Base-by-base conservation (phyloP, 202 grass and related monocot genomes). In the Zoysia matrella region DNA sequence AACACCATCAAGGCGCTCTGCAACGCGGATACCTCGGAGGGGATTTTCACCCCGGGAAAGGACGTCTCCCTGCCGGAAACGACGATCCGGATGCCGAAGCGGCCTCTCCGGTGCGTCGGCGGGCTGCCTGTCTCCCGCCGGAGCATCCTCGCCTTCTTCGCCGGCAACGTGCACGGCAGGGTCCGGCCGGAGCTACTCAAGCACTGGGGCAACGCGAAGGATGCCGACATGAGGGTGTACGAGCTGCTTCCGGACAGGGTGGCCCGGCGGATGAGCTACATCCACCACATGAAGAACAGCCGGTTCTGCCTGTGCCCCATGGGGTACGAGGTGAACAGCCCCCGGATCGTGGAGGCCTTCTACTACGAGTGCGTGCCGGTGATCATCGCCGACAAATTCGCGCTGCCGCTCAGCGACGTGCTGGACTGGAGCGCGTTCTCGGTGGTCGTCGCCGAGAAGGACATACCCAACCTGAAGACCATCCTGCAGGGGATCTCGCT, bases 271-370 rank as follows among this genome's bases (percentile, higher is more conserved):
- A 98, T 93, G 95, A 89, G 40, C 76, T 98, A 95, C 77, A 87
- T 95, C 18, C 86, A 95, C 56, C 95, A 95, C 89, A 95, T 98
- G 95, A 95, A 94, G 86, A 89, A 80, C 49, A 95, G 90, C 87
- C 88, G 83, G 61, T 95, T 95, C 80, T 93, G 95, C 80, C 85
- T 98, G 11, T 98, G 95, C 67, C 95, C 95, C 47, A 93, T 98
- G 96, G 96, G 96, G 66, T 90, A 83, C 64, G 96, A 98, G 78
- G 96, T 98, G 80, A 98, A 98, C 86, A 95, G 96, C 86, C 92
- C 96, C 1, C 84, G 92, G 67, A 93, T 98, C 16, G 91, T 98
- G 68, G 92, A 98, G 87, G 92, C 96, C 0, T 49, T 95, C n/a
- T 92, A 98, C 86, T 95, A 93, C 63, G 92, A 95, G 80, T 98